Percentiles rank a stretch among this genome's conserved stretches.
Evolutionary conservation across 129 eudicot genomes (phyloP).

Genomic region (Rutidosis leptorrhynchoides): DNA sequence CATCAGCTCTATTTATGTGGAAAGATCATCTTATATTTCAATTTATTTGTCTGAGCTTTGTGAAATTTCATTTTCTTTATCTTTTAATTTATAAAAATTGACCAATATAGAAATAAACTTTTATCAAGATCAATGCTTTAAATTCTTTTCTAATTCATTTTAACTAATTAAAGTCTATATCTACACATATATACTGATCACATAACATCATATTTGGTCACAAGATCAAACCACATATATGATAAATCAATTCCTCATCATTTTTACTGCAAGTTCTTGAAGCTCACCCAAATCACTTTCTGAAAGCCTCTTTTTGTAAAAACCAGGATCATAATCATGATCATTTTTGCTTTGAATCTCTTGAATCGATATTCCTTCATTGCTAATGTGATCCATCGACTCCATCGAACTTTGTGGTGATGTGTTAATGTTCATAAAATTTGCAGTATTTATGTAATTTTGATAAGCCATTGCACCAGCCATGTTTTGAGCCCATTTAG

Average conservation of each 20-base stretch:
- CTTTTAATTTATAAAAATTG: too few species aligned
- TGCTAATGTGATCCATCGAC: conserved; percentile 45
- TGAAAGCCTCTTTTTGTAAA: conserved; percentile 51
- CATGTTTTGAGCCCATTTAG: conserved; percentile 41
- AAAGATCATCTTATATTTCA: too few species aligned
- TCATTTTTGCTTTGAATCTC: conserved; percentile 37
- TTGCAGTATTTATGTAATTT: conserved; percentile 29
- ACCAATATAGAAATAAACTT: too few species aligned
- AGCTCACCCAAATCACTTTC: conserved; percentile 83
- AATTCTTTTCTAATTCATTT: conserved; percentile 11
- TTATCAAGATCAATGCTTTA: conserved; percentile 18
- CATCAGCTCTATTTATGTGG: too few species aligned
- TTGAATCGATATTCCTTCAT: conserved; percentile 40
- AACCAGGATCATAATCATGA: conserved; percentile 16
- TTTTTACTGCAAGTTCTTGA: conserved; percentile 80
- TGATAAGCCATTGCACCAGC: conserved; percentile 26
- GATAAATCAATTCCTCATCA: conserved; percentile 61
- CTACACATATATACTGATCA: conserved; percentile 18
- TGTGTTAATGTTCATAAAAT: conserved; percentile 32
- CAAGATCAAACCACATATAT: conserved; percentile 20
- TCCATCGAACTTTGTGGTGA: conserved; percentile 83
- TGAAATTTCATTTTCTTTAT: too few species aligned
- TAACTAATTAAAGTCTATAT: conserved; percentile 21
- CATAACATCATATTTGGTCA: conserved; percentile 23
- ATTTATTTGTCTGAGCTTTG: too few species aligned